Conservation (phyloP, 805 yeast genomes). For the Yarrowia sp. region DNA sequence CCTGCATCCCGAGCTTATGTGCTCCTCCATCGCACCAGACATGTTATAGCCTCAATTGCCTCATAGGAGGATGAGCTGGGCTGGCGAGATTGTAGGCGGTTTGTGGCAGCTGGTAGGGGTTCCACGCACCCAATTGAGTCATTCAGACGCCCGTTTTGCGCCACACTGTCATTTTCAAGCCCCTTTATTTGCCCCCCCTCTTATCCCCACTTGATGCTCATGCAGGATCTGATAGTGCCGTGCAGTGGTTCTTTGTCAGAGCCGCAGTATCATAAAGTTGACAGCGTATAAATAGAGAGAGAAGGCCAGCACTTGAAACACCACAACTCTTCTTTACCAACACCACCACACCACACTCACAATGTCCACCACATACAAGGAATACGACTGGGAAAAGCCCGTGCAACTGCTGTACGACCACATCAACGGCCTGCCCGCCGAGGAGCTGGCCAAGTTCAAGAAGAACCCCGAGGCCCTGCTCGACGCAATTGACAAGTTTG, state of each 20-base stretch:
- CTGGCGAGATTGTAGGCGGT: no score
- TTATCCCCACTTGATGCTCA: constrained; percentile 9
- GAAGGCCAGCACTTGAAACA: not conserved
- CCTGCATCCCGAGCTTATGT: constrained; percentile 9
- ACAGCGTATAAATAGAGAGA: not conserved
- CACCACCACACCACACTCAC: not conserved
- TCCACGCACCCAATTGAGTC: not conserved
- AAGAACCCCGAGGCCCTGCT: constrained; percentile 23
- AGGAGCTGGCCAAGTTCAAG: constrained; percentile 37
- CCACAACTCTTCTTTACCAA: not conserved
- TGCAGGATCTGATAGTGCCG: constrained; percentile 39
- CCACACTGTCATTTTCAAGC: no score
- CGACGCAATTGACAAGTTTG: constrained; percentile 36
- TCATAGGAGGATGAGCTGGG: not conserved
- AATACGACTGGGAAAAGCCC: constrained; percentile 35
- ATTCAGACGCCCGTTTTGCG: no score
- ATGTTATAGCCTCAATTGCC: constrained; percentile 32
- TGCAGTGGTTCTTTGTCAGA: constrained; percentile 15
- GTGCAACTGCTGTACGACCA: constrained; percentile 37
- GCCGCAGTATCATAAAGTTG: constrained; percentile 11
- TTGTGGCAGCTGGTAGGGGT: not conserved
- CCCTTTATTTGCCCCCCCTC: not conserved
- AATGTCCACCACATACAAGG: constrained; percentile 17
- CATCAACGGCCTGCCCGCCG: constrained; percentile 27
- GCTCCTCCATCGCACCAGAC: constrained; percentile 21